phyloP scores from a whole-genome alignment of 306 rosid species.

The Rosa lucieae region DNA sequence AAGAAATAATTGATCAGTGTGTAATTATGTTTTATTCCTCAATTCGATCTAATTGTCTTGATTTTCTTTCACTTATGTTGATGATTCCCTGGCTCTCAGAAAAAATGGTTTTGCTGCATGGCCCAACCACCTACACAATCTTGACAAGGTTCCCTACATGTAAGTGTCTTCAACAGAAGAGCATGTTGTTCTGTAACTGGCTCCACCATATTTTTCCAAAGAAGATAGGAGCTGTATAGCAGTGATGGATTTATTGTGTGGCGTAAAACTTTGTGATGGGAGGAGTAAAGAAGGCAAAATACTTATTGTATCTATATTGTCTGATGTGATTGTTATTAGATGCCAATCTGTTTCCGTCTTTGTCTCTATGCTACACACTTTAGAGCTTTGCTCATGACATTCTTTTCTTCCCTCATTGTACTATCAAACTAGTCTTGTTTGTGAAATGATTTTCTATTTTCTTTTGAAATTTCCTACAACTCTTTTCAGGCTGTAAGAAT shows the following conservation, averaged over 20 bases:
- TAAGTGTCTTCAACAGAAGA: constrained; percentile 50
- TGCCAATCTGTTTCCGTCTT: constrained; percentile 37
- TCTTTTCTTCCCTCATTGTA: constrained; percentile 21
- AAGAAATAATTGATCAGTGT: not conserved
- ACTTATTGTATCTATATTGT: constrained; percentile 60
- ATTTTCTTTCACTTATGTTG: constrained; percentile 10
- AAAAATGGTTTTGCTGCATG: constrained; percentile 99
- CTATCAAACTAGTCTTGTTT: constrained; percentile 20
- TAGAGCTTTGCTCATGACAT: constrained; percentile 26
- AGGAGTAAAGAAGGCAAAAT: constrained; percentile 56
- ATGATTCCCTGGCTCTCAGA: constrained; percentile 57
- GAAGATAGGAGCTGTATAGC: constrained; percentile 59
- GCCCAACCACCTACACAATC: constrained; percentile 69
- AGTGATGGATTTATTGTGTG: constrained; percentile 53
- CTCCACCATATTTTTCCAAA: constrained; percentile 57
- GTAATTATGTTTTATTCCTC: not conserved
- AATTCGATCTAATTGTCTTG: constrained; percentile 2
- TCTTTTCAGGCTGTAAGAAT: not conserved
- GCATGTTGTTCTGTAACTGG: constrained; percentile 52
- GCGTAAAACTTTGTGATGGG: constrained; percentile 61
- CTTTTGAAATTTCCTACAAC: not conserved
- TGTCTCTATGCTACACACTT: constrained; percentile 15
- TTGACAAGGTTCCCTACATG: constrained; percentile 39
- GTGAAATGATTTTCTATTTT: constrained; percentile 13
- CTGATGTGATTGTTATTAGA: constrained; percentile 61